Evolutionary conservation across 495 filamentous ascomycete genomes (phyloP).

Genomic region (Lepraria neglecta): DNA sequence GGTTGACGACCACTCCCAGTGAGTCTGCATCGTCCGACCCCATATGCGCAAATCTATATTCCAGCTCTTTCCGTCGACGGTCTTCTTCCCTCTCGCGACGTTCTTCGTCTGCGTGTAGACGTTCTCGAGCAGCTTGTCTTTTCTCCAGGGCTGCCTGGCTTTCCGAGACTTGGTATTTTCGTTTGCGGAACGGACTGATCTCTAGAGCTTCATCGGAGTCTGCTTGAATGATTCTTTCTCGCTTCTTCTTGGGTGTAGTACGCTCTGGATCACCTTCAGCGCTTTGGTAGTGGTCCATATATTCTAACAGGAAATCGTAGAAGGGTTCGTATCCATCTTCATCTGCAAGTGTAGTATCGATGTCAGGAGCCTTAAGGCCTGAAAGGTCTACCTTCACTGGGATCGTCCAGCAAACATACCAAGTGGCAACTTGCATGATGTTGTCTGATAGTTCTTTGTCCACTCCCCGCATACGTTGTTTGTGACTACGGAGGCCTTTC

Average conservation of each 20-base stretch:
- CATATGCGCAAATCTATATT: constrained; percentile 36
- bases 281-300: constrained; percentile 22
- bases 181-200: constrained; percentile 35
- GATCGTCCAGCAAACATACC: constrained; percentile 40
- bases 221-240: constrained; percentile 9
- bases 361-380: constrained; percentile 25
- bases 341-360: constrained; percentile 26
- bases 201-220: constrained; percentile 22
- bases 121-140: constrained; percentile 41
- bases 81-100: constrained; percentile 38
- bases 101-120: constrained; percentile 25
- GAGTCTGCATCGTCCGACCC: constrained; percentile 39
- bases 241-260: constrained; percentile 3
- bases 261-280: not conserved
- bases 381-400: constrained; percentile 24
- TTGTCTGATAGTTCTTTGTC: constrained; percentile 17
- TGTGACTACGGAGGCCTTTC: not conserved
- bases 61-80: constrained; percentile 43
- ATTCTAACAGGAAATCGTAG: constrained; percentile 28
- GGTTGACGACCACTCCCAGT: constrained; percentile 58
- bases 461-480: constrained; percentile 16
- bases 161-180: constrained; percentile 44
- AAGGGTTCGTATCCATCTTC: constrained; percentile 26
- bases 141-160: constrained; percentile 41
- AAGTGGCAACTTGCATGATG: constrained; percentile 33